phyloP scores from a whole-genome alignment of 2,329 filamentous ascomycete genomes.

The Aspergillus sp. region DNA sequence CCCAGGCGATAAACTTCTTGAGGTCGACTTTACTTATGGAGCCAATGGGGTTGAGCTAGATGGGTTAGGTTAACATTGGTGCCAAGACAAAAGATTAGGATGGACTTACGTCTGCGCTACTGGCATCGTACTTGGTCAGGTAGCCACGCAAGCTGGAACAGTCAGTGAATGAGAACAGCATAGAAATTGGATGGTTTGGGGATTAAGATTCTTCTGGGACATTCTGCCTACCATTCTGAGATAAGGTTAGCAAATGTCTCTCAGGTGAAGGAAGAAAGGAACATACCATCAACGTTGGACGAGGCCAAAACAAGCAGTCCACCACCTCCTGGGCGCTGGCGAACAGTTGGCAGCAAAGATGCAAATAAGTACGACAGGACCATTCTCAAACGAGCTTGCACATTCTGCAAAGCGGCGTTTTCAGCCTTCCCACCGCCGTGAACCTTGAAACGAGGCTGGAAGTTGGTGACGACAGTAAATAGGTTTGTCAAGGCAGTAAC shows the following conservation, averaged over 20 bases:
- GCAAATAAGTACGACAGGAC: conserved; percentile 59
- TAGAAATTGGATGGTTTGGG: not conserved
- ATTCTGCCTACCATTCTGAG: conserved; percentile 21
- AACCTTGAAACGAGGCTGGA: conserved; percentile 56
- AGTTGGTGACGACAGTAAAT: conserved; percentile 52
- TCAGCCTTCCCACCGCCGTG: conserved; percentile 57
- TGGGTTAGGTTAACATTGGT: conserved; percentile 40
- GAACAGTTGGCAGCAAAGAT: conserved; percentile 55
- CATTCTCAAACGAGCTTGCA: conserved; percentile 62
- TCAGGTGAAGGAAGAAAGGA: not conserved
- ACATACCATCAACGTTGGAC: conserved; percentile 54
- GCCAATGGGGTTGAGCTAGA: conserved; percentile 34
- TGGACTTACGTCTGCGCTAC: conserved; percentile 47
- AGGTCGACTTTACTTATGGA: conserved; percentile 60
- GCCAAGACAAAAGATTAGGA: not conserved
- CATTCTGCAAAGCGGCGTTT: conserved; percentile 61
- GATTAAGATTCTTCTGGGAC: not conserved
- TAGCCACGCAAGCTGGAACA: conserved; percentile 45
- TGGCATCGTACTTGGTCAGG: conserved; percentile 64
- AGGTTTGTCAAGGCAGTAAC: conserved; percentile 56
- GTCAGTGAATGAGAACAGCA: conserved; percentile 6
- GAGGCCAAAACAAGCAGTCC: conserved; percentile 59
- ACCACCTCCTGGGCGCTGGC: conserved; percentile 51
- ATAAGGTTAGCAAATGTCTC: conserved; percentile 4
- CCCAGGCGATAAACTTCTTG: conserved; percentile 65